Conservation (phyloP, 257 asterid genomes). For the Solanum medicagineum region DNA sequence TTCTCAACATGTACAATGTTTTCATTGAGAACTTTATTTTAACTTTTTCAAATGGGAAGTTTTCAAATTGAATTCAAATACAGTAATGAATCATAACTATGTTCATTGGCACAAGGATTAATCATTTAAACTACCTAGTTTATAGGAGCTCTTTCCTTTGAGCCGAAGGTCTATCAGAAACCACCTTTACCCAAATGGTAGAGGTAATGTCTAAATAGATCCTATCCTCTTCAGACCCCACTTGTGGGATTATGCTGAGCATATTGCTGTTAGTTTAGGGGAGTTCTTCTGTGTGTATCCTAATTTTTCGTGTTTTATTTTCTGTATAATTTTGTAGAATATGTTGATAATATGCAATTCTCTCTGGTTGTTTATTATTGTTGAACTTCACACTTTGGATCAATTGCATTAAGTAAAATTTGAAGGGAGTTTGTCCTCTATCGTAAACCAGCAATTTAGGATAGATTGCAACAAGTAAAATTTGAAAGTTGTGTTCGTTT, state of each 20-base stretch:
- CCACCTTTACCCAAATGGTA: neutral
- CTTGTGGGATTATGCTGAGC: neutral
- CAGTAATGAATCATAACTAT: neutral
- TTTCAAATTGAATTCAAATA: neutral
- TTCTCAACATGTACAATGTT: neutral
- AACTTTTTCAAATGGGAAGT: neutral
- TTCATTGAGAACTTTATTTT: neutral
- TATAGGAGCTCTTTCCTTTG: neutral
- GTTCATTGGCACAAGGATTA: neutral
- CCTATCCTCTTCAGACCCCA: neutral
- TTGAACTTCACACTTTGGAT: neutral
- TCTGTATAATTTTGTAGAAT: neutral
- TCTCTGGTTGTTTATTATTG: neutral
- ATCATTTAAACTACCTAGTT: neutral
- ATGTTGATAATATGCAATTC: neutral
- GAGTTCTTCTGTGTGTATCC: neutral
- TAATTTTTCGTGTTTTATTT: neutral
- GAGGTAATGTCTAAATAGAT: neutral
- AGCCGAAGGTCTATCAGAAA: neutral
- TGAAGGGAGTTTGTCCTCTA: neutral
- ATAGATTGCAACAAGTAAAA: too few relatives aligned
- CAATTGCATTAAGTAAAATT: too few relatives aligned
- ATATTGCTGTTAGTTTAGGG: neutral
- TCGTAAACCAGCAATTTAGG: too few relatives aligned
- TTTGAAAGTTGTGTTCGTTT: neutral